Conservation (phyloP, 202 grass and related monocot species). For the Schoenoplectus triqueter region DNA sequence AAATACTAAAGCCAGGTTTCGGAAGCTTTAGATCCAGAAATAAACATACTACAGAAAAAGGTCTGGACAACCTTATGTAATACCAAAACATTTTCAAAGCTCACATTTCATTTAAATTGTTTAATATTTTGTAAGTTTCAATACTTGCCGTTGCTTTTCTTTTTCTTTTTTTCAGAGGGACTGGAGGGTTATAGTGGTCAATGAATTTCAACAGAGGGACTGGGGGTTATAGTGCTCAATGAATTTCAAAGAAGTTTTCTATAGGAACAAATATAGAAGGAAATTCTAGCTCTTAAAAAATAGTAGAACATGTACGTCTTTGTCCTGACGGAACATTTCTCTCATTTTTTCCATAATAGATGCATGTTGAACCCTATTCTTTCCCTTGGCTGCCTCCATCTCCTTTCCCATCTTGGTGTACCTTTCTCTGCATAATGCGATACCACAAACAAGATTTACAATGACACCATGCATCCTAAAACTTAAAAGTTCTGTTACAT, state of each 20-base stretch:
- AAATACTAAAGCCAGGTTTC: not conserved
- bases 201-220: too few relatives aligned
- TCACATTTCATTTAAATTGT: not conserved
- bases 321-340: constrained; percentile 67
- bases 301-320: constrained; percentile 61
- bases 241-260: constrained; percentile 12
- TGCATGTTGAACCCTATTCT: constrained; percentile 61
- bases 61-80: not conserved
- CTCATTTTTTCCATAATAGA: constrained; percentile 65
- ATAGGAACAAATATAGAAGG: not conserved
- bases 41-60: constrained; percentile 14
- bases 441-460: constrained; percentile 11
- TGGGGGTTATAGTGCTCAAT: not conserved
- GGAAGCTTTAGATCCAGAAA: not conserved
- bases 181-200: not conserved
- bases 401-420: constrained; percentile 70
- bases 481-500: constrained; percentile 3
- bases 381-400: constrained; percentile 64
- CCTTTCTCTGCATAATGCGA: constrained; percentile 59
- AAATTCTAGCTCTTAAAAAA: not conserved
- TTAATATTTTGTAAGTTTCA: not conserved
- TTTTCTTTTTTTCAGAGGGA: not conserved
- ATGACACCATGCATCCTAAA: not conserved
- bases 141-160: not conserved
- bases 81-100: not conserved